Evolutionary conservation across 2,329 filamentous ascomycete genomes (phyloP), one percentile per base, ranked within the genome.

Genomic region (Penicillium sp.): DNA sequence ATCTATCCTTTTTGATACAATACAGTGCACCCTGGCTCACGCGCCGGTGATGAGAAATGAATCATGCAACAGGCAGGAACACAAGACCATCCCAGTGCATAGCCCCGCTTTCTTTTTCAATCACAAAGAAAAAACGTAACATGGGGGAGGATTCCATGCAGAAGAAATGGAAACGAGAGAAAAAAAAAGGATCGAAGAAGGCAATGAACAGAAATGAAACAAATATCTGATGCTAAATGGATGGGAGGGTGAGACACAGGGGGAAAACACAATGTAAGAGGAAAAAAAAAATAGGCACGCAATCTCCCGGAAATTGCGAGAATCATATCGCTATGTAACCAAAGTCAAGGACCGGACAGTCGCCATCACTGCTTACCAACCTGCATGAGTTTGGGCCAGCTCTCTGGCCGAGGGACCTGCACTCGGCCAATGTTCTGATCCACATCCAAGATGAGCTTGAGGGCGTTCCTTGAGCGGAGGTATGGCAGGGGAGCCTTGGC

Each of bases 391-490:
- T 75, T 76, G 52, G 76, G 74, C 75, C 77, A 79, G 35, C 70
- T 71, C 55, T 75, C 73, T 38, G 75, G 71, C 37, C 76, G 71
- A 37, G 83, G 83, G 55, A 91, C 73, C 77, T 85, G 87, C 62
- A 90, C 80, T 68, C 88, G 86, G 63, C 94, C 94, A 82, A 98
- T 97, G 75, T 96, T 91, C 80, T 95, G 89, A 74, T 98, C 94
- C 63, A 98, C 82, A 77, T 98, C 94, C 52, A 97, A 86, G 70
- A 98, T 94, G 70, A 97, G 91, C 85, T 97, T 97, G 69, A 98
- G 83, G 11, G 94, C 94, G 75, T 97, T 98, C 62, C 93, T 85
- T 78, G 91, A 96, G 70, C 88, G 81, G 66, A 91, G 76, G 73
- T 89, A 90, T 33, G 87, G 86, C 63, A 89, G 76, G 49, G 87